phyloP scores from a whole-genome alignment of 1,139 yeast species.

The Blastobotrys capitulatus region DNA sequence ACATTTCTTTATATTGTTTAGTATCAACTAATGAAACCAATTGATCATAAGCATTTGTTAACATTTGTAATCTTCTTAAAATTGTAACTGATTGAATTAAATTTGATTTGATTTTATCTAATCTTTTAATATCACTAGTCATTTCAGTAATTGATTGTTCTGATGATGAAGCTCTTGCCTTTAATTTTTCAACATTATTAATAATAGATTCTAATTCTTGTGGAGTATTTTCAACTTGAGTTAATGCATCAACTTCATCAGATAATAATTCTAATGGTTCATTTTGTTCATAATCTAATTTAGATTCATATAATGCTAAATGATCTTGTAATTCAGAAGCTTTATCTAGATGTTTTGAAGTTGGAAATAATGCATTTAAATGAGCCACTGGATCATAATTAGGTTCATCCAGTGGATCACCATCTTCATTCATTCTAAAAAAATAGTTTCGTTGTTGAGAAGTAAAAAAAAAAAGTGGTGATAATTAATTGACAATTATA shows the following conservation, averaged over 20 bases:
- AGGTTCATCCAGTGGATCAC: conserved; percentile 15
- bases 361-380: conserved; percentile 32
- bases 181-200: conserved; percentile 41
- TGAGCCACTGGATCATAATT: conserved; percentile 41
- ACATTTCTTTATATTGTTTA: conserved; percentile 60
- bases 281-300: conserved; percentile 41
- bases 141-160: conserved; percentile 60
- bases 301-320: conserved; percentile 41
- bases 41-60: conserved; percentile 69
- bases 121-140: conserved; percentile 69
- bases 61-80: conserved; percentile 79
- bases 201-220: conserved; percentile 38
- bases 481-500: too few species aligned
- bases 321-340: conserved; percentile 22
- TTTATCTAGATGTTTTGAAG: conserved; percentile 20
- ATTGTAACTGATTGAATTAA: conserved; percentile 80
- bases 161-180: conserved; percentile 47
- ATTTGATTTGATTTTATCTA: conserved; percentile 80
- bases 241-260: conserved; percentile 25
- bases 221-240: conserved; percentile 22
- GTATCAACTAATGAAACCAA: conserved; percentile 45
- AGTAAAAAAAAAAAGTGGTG: too few species aligned
- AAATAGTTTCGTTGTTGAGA: too few species aligned
- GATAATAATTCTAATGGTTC: conserved; percentile 32
- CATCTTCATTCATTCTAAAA: not conserved